Evolutionary conservation across 768 basidiomycete species (phyloP), one percentile per base, ranked within the genome.

Genomic region (Serendipita indica): DNA sequence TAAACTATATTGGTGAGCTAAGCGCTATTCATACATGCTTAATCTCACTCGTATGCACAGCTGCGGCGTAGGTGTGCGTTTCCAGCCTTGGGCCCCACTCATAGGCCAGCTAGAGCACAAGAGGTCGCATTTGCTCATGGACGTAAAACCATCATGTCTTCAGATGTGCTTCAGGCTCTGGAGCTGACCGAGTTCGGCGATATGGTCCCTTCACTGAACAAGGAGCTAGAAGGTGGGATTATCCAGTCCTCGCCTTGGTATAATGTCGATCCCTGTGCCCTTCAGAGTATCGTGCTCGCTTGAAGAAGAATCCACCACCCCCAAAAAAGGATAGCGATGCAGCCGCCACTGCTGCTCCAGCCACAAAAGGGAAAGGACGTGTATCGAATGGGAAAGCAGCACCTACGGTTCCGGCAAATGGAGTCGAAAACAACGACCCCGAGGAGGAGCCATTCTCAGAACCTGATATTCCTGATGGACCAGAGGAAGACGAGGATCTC

Each of bases 81-180:
- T n/a, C n/a, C n/a, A n/a, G n/a, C n/a, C n/a, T n/a, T n/a, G 22
- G 2, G n/a, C 33, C 18, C 27, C 30, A 33, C 6, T 45, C 56
- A 49, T 34, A 32, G 28, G n/a, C 39, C 27, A 30, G 58, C 22
- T 41, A 93, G 91, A 4, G 87, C 92, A 0, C 91, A 93, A 63
- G 91, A 93, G 62, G 83, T 92, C 16, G 88, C 92, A 0, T 70
- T 74, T n/a, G 80, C 82, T 2, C 84, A 87, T 62, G 84, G 87
- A 60, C 88, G 88, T 69, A 92, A 90, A 69, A 86, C 85, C 60
- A 86, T 93, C 39, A 85, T 89, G 3, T 89, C 89, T 0, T 82
- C 89, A 0, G 92, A 94, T 66, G 89, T 96, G 0, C 78, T 93
- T 62, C 88, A 85, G 66, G 92, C 88, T 0, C 76, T 92, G 6